A percentile compares a stretch with the other conserved stretches of the same genome.
Conservation (phyloP, 139 green algal species). For the Dunaliella primolecta region DNA sequence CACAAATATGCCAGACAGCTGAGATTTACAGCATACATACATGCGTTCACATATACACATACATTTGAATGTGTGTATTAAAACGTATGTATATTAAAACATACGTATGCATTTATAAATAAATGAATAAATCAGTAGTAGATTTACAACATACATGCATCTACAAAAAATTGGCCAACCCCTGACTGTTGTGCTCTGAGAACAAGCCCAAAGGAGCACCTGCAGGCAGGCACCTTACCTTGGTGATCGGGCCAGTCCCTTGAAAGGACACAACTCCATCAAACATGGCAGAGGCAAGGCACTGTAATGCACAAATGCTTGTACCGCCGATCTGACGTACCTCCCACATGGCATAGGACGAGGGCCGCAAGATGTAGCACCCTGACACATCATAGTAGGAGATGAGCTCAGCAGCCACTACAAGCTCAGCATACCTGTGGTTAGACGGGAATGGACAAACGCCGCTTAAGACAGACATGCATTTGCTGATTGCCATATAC, state of each 20-base stretch:
- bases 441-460: no score
- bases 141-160: background rate
- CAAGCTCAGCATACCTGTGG: conserved; percentile 39
- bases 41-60: background rate
- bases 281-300: background rate
- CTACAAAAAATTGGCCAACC: background rate
- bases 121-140: no score
- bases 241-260: no score
- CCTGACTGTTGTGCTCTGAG: background rate
- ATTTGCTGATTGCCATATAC: no score
- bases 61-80: no score
- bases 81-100: no score
- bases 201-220: background rate
- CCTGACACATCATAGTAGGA: conserved; percentile 95
- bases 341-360: conserved; percentile 91
- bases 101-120: no score
- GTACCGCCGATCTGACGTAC: conserved; percentile 48
- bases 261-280: background rate
- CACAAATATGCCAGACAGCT: no score
- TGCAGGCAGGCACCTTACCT: no score
- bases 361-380: conserved; percentile 98
- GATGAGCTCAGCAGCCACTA: conserved; percentile 54
- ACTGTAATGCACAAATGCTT: conserved; percentile 4
- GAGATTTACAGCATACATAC: no score
- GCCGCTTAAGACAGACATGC: no score